Percentiles rank a stretch among this genome's conserved stretches.
phyloP scores from a whole-genome alignment of 495 filamentous ascomycete species.

The Penicillium bovifimosum region DNA sequence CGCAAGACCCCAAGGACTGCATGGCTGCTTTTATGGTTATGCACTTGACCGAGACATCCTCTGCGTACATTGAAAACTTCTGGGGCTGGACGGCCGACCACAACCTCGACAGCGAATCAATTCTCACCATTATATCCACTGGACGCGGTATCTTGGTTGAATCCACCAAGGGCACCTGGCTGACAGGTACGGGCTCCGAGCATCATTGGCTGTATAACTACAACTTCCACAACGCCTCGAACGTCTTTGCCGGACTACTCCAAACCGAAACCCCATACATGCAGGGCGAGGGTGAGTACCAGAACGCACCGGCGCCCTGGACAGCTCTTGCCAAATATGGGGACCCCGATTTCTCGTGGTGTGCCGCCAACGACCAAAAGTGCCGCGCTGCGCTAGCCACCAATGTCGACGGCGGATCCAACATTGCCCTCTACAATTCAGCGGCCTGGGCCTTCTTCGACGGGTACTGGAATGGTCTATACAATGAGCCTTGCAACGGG shows the following conservation, averaged over 20 bases:
- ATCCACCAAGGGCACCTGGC: conserved; percentile 39
- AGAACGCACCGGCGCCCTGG: conserved; percentile 43
- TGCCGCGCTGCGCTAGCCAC: conserved; percentile 39
- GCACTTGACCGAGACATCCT: conserved; percentile 45
- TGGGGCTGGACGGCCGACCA: conserved; percentile 62
- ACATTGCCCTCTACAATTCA: conserved; percentile 50
- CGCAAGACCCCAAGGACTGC: conserved; percentile 29
- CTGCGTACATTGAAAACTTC: conserved; percentile 54
- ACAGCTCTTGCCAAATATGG: conserved; percentile 29
- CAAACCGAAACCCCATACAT: conserved; percentile 45
- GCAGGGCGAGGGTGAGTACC: conserved; percentile 32
- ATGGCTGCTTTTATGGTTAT: conserved; percentile 50
- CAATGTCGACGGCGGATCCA: conserved; percentile 35
- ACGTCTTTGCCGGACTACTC: conserved; percentile 43
- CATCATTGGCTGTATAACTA: conserved; percentile 49
- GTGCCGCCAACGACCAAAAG: conserved; percentile 23
- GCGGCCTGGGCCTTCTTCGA: conserved; percentile 52
- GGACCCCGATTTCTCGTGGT: conserved; percentile 41
- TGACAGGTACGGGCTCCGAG: conserved; percentile 39
- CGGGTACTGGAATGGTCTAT: conserved; percentile 28
- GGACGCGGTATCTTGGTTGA: conserved; percentile 49
- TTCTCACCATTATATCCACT: conserved; percentile 39
- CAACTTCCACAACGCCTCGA: conserved; percentile 43
- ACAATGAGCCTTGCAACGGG: conserved; percentile 29
- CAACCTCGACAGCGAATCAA: conserved; percentile 37